Evolutionary conservation across 2,329 filamentous ascomycete genomes (phyloP), one percentile per base, ranked within the genome.

Genomic region (Aspergillus quadrilineatus): DNA sequence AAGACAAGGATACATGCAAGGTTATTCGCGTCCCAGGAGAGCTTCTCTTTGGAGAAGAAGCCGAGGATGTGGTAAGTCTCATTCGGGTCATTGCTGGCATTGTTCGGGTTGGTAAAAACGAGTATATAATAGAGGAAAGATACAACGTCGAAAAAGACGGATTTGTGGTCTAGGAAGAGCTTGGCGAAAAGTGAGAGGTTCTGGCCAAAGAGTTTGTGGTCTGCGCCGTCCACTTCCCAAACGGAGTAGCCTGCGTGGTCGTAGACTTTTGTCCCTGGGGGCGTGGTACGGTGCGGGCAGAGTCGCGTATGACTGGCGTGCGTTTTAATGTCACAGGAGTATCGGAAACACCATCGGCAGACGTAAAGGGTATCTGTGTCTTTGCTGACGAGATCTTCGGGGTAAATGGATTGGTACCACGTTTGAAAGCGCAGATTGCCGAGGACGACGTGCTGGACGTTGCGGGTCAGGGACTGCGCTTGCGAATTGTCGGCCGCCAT

Each of bases 11-110:
- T 99, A 71, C 94, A 99, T 1, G 94, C 94, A 4, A 99, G 82
- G 64, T 97, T 99, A 74, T 99, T 97, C 68, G 93, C 92, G 68
- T 99, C 94, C 93, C 94, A 99, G 3, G 91, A 96, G 80, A 97
- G 89, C 73, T 97, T 97, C 74, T 99, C 94, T 72, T 99, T 97
- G 61, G 90, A 95, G 78, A 97, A 99, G 81, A 97, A 97, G n/a
- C 94, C 94, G 1, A 93, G 85, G 30, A 97, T 87, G 68, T 88
- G 85, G 64, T 74, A 68, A 56, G 69, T 64, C 48, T 71, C 56
- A 47, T 49, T 32, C 29, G 71, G 63, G 67, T 78, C 69, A 3
- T 67, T 22, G 44, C 34, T 7, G 10, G 4, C 39, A 22, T 4
- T 47, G 22, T 47, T 48, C 0, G 80, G 80, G 64, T 83, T 78